phyloP scores from a whole-genome alignment of 2,329 filamentous ascomycete genomes.

The Stagonosporopsis vannaccii region DNA sequence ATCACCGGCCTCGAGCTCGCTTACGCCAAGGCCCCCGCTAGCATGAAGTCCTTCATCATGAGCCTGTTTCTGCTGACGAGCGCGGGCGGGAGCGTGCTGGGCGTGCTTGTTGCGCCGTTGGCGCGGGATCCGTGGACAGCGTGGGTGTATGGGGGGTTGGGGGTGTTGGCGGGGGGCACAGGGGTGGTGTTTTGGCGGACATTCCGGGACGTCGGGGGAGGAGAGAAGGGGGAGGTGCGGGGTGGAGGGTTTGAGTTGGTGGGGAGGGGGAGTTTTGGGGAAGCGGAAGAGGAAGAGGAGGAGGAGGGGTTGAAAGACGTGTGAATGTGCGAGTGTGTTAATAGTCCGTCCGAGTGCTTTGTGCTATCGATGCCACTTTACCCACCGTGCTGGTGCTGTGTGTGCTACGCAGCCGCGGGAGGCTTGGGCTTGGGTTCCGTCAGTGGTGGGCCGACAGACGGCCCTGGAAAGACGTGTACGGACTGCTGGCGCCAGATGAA shows the following conservation, averaged over 20 bases:
- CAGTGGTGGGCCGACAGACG: no score
- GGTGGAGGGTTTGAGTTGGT: conserved; percentile 29
- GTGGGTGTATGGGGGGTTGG: conserved; percentile 71
- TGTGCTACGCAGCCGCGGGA: no score
- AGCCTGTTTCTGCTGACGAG: conserved; percentile 68
- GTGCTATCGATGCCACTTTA: no score
- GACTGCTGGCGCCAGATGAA: no score
- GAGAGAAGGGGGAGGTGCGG: conserved; percentile 8
- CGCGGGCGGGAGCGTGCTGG: conserved; percentile 66
- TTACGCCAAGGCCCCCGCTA: conserved; percentile 56
- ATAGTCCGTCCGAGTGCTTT: no score
- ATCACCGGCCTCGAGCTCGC: conserved; percentile 58
- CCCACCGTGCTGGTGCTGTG: no score
- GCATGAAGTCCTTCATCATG: conserved; percentile 59
- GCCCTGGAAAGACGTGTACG: no score
- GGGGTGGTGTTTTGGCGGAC: conserved; percentile 62
- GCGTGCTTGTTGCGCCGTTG: conserved; percentile 66
- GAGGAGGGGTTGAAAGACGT: background rate
- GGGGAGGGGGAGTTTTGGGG: background rate
- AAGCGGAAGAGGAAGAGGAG: background rate
- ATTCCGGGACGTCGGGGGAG: conserved; percentile 46
- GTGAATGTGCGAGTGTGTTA: background rate
- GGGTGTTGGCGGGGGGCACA: conserved; percentile 56
- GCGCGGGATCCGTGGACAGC: conserved; percentile 70
- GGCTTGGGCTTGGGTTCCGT: no score